Base-by-base conservation (phyloP, 768 basidiomycete species). In the Boletus sensibilis region DNA sequence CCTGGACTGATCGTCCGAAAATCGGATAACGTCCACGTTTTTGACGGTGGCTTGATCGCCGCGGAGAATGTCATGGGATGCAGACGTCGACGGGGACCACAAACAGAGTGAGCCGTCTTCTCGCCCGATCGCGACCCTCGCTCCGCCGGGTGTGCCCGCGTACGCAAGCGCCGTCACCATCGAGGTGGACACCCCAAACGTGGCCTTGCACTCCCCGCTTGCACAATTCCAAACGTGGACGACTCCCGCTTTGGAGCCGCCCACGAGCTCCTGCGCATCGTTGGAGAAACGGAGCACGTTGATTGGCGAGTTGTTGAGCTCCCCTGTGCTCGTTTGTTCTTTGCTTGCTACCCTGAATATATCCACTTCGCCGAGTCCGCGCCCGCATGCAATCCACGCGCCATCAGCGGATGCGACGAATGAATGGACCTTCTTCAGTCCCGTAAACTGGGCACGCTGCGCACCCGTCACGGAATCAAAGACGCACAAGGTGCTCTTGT, bases 221-320 rank as follows among this genome's bases (percentile, higher is more conserved):
- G 41, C 27, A 3, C 50, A 55, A 31, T 67, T 61, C 68, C 67
- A 71, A 18, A 71, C 18, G 0, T 27, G 56, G 12, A 71, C 58
- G 4, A 51, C 41, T 2, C 59, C 62, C 21, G 27, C 1, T 23
- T 55, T 2, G 20, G 55, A 67, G 3, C 63, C 70, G 1, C 68
- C 64, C 23, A 64, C 57, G 39, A 70, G 52, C 5, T 49, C 38
- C 27, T 27, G 31, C 5, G 53, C 58, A 25, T 63, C 53, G 9
- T 41, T 44, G 11, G 67, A 67, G 47, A 69, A 70, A 12, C 38
- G 12, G 33, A 70, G 33, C 0, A 52, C 56, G 0, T 33, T 40
- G 23, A 55, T 27, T 1, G 40, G 45, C 13, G 31, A 37, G 20
- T 4, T 44, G 10, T 38, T n/a, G 12, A 52, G 13, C 1, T 18